Conservation (phyloP, 2,329 filamentous ascomycete species). For the Aspergillus ochraceoroseus region DNA sequence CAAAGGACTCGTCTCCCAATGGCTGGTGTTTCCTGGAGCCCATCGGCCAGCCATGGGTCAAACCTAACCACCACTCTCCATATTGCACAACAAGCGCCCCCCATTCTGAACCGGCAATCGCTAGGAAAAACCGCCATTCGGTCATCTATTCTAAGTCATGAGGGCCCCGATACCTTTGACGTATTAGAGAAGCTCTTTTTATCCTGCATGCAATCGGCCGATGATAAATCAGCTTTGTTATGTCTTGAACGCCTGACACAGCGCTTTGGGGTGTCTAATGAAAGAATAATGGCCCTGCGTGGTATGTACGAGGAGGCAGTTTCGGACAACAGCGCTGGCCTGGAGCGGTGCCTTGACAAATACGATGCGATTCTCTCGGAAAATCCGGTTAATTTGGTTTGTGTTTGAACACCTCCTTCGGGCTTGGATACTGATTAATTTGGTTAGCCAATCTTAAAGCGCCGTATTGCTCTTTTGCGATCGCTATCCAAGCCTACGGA, state of each 20-base stretch:
- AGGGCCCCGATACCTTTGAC: conserved; percentile 76
- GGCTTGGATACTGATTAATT: conserved; percentile 29
- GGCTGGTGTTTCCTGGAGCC: no score
- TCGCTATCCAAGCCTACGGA: conserved; percentile 66
- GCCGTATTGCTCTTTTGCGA: conserved; percentile 72
- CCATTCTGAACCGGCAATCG: conserved; percentile 44
- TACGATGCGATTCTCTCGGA: conserved; percentile 72
- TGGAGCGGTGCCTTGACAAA: conserved; percentile 66
- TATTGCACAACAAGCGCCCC: conserved; percentile 42
- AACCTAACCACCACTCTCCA: conserved; percentile 47
- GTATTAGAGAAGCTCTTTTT: conserved; percentile 82
- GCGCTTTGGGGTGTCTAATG: conserved; percentile 79
- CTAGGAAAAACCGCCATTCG: conserved; percentile 33
- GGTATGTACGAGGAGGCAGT: conserved; percentile 82
- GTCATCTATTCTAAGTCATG: conserved; percentile 47
- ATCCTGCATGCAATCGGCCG: conserved; percentile 75
- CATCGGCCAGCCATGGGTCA: conserved; percentile 26
- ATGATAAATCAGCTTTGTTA: conserved; percentile 69
- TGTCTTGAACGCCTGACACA: conserved; percentile 69
- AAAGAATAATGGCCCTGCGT: conserved; percentile 75
- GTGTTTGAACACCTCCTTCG: conserved; percentile 30
- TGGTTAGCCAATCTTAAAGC: conserved; percentile 71
- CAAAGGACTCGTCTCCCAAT: not conserved
- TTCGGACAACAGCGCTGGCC: conserved; percentile 59
- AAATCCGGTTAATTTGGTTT: conserved; percentile 73